Evolutionary conservation across 164 flowering plant species (phyloP).

Genomic region (Vitis amurensis): DNA sequence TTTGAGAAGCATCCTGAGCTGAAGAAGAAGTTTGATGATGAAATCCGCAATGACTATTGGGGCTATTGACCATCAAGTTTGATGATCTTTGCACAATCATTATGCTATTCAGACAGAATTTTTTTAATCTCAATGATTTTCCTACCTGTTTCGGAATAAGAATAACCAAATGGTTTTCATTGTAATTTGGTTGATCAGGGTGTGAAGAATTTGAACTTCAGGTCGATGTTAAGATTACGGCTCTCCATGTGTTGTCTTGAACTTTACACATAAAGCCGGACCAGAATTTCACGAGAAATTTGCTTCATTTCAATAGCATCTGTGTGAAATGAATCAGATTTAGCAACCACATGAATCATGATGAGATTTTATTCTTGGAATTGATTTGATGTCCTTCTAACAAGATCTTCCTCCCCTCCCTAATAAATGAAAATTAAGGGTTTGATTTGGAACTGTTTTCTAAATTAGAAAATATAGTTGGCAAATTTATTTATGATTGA

Average conservation of each 20-base stretch:
- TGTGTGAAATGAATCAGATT: too few species aligned
- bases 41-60: slow-evolving; percentile 89
- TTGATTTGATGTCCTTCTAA: too few species aligned
- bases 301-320: too few species aligned
- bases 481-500: too few species aligned
- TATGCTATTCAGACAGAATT: background rate
- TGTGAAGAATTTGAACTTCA: slow-evolving; percentile 14
- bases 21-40: slow-evolving; percentile 92
- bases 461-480: too few species aligned
- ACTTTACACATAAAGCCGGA: background rate
- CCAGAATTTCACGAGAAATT: background rate
- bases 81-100: slow-evolving; percentile 1
- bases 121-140: background rate
- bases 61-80: slow-evolving; percentile 59
- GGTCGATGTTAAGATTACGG: background rate
- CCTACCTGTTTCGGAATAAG: slow-evolving; percentile 8
- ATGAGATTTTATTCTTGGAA: too few species aligned
- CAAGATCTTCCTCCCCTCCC: too few species aligned
- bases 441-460: too few species aligned
- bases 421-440: too few species aligned
- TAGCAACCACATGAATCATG: too few species aligned
- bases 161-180: slow-evolving; percentile 9
- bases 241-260: background rate
- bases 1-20: slow-evolving; percentile 93
- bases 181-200: slow-evolving; percentile 11